These are phyloP conservation scores for Macrolepiota dolichaula DNA, from an alignment of 768 basidiomycete species.

Conservation along the genomic window DNA sequence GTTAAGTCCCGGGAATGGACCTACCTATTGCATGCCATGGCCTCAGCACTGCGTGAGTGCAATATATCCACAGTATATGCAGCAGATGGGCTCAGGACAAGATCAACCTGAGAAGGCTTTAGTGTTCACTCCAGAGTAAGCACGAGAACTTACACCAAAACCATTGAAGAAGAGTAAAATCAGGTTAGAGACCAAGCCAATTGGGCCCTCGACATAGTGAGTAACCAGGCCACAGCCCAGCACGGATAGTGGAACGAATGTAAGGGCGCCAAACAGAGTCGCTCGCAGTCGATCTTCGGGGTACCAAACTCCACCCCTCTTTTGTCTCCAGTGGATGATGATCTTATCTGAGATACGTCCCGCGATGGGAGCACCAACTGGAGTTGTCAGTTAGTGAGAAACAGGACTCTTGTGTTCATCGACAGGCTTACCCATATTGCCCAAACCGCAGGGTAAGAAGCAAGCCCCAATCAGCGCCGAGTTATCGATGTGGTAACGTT, in stretches of 20 bases:
- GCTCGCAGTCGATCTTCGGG: constrained; percentile 68
- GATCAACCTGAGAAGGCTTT: constrained; percentile 42
- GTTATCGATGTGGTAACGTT: constrained; percentile 50
- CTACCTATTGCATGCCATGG: constrained; percentile 52
- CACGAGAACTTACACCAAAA: constrained; percentile 47
- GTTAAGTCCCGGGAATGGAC: constrained; percentile 11
- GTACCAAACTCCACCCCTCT: constrained; percentile 54
- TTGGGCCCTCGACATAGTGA: constrained; percentile 42
- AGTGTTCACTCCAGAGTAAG: background rate
- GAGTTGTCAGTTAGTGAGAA: background rate
- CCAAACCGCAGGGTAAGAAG: constrained; percentile 56
- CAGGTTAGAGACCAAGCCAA: constrained; percentile 48
- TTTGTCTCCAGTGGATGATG: constrained; percentile 43
- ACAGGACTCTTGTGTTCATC: background rate
- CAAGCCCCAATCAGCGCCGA: constrained; percentile 55
- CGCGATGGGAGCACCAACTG: constrained; percentile 59
- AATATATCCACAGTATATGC: constrained; percentile 61
- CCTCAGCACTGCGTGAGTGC: constrained; percentile 61
- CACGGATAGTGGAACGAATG: constrained; percentile 52
- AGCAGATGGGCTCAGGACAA: constrained; percentile 50
- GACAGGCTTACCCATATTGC: constrained; percentile 48
- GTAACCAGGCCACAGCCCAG: constrained; percentile 46
- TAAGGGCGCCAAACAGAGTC: constrained; percentile 38
- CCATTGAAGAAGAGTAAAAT: constrained; percentile 60
- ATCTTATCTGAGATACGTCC: constrained; percentile 57